Conservation (phyloP, 2,329 filamentous ascomycete species). For the Fusarium sambucinum region DNA sequence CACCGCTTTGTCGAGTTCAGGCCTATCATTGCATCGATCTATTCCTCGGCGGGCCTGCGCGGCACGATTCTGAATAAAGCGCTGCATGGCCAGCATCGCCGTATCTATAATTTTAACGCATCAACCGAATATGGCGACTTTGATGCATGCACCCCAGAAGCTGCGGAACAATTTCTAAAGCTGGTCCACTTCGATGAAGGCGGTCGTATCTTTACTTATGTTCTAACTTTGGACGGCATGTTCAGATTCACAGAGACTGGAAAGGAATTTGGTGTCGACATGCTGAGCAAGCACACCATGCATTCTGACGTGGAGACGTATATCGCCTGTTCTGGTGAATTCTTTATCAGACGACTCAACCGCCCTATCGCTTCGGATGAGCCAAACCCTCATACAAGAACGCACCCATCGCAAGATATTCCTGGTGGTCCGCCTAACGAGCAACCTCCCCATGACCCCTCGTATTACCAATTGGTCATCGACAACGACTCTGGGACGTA, state of each 20-base stretch:
- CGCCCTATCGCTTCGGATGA: constrained; percentile 60
- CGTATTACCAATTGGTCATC: constrained; percentile 85
- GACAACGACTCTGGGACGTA: constrained; percentile 98
- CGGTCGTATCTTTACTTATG: constrained; percentile 89
- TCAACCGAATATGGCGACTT: constrained; percentile 80
- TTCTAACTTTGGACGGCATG: constrained; percentile 86
- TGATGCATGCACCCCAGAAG: constrained; percentile 73
- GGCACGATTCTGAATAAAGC: constrained; percentile 86
- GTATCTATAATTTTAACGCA: constrained; percentile 89
- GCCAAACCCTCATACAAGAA: constrained; percentile 58
- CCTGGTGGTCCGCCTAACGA: constrained; percentile 60
- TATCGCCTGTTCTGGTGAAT: constrained; percentile 92
- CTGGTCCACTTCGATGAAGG: constrained; percentile 89
- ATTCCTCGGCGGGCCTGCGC: constrained; percentile 79
- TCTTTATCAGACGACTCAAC: constrained; percentile 81
- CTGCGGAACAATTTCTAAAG: constrained; percentile 84
- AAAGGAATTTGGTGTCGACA: constrained; percentile 93
- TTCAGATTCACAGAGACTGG: constrained; percentile 95
- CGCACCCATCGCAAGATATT: constrained; percentile 63
- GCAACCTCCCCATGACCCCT: constrained; percentile 60
- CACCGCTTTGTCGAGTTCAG: constrained; percentile 95
- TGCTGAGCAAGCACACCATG: constrained; percentile 96
- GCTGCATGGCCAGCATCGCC: constrained; percentile 88
- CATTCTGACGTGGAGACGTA: constrained; percentile 93
- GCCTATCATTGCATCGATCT: constrained; percentile 91